Evolutionary conservation across 768 basidiomycete species (phyloP).

Genomic region (Fistulinella prunicolor): DNA sequence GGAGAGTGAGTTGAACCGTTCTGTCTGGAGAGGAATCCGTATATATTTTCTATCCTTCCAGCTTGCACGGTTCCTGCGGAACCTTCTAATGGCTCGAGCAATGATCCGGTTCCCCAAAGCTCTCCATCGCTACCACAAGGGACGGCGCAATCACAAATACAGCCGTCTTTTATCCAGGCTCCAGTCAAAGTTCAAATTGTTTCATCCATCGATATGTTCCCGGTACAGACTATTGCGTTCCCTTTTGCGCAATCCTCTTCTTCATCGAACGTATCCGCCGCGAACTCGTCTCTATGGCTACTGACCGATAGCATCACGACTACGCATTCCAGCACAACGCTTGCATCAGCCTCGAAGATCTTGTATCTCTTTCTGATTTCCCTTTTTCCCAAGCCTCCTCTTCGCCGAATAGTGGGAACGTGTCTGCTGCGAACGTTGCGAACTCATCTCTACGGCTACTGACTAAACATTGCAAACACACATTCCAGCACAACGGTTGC

Average conservation of each 20-base stretch:
- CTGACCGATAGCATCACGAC: slow-evolving; percentile 45
- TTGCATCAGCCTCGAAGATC: not conserved
- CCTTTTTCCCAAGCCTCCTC: slow-evolving; percentile 29
- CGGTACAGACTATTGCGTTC: slow-evolving; percentile 61
- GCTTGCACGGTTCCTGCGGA: slow-evolving; percentile 52
- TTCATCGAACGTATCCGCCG: slow-evolving; percentile 27
- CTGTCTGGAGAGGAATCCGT: too few relatives aligned
- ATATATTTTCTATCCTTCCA: slow-evolving; percentile 73
- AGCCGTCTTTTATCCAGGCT: slow-evolving; percentile 45
- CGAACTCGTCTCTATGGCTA: slow-evolving; percentile 55
- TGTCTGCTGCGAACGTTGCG: slow-evolving; percentile 22
- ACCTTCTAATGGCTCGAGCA: slow-evolving; percentile 18
- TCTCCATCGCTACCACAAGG: slow-evolving; percentile 14
- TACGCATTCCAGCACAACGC: slow-evolving; percentile 42
- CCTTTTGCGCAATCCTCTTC: slow-evolving; percentile 47
- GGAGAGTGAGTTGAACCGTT: slow-evolving; percentile 61
- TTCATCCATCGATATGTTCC: slow-evolving; percentile 62
- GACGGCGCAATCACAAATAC: slow-evolving; percentile 23
- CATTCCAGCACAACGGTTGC: slow-evolving; percentile 37
- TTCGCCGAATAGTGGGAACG: slow-evolving; percentile 8
- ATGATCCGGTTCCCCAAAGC: slow-evolving; percentile 5
- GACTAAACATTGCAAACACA: slow-evolving; percentile 39
- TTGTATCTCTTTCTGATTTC: slow-evolving; percentile 60
- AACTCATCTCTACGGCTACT: slow-evolving; percentile 61
- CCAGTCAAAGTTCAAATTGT: slow-evolving; percentile 68